A percentile compares a stretch with the other conserved stretches of the same genome.
These are phyloP conservation scores for Priceomyces fermenticarens DNA, from an alignment of 805 yeast species.

Conservation along the genomic window DNA sequence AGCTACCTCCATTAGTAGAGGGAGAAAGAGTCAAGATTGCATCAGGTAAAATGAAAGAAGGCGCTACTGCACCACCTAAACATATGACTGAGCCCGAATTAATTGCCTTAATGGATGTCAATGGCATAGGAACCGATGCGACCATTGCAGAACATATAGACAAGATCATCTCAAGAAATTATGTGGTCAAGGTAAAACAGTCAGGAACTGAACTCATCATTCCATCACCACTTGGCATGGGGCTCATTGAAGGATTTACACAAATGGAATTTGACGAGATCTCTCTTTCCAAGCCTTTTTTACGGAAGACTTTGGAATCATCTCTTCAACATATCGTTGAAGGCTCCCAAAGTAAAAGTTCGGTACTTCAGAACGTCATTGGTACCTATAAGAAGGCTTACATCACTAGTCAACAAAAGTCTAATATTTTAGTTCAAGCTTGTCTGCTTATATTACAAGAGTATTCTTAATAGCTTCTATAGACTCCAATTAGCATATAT, in stretches of 20 bases:
- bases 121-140: constrained; percentile 98
- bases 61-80: constrained; percentile 77
- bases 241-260: constrained; percentile 85
- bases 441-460: constrained; percentile 12
- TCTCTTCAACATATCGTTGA: constrained; percentile 64
- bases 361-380: constrained; percentile 55
- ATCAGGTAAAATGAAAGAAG: constrained; percentile 61
- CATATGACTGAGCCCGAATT: constrained; percentile 90
- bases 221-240: constrained; percentile 84
- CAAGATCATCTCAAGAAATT: constrained; percentile 66
- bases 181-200: constrained; percentile 47
- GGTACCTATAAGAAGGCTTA: constrained; percentile 59
- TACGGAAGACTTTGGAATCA: constrained; percentile 72
- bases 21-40: constrained; percentile 58
- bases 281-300: constrained; percentile 77
- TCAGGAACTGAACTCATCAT: constrained; percentile 47
- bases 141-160: constrained; percentile 98
- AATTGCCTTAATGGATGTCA: constrained; percentile 90
- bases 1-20: constrained; percentile 59
- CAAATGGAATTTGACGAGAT: constrained; percentile 62
- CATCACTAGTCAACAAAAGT: constrained; percentile 42
- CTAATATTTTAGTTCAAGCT: constrained; percentile 27
- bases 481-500: not conserved
- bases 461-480: constrained; percentile 2
- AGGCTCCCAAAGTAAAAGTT: constrained; percentile 52